Conservation (phyloP, 148 eudicot genomes). For the Fagopyrum homotropicum region DNA sequence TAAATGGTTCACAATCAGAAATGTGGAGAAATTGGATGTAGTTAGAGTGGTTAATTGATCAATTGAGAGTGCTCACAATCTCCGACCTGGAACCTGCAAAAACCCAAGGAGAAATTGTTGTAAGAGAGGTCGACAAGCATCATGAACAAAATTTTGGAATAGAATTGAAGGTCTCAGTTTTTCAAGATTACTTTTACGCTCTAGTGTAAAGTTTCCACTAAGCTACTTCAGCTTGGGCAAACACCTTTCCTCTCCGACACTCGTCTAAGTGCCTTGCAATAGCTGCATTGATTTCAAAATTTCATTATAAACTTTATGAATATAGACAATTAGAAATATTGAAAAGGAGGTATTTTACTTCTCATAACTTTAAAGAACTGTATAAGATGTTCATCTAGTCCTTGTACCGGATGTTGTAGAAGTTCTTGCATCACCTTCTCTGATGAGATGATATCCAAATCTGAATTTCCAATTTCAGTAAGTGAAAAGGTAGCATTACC, state of each 20-base stretch:
- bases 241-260: constrained; percentile 87
- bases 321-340: not conserved
- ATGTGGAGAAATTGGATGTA: no score
- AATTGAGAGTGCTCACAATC: no score
- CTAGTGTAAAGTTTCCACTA: constrained; percentile 87
- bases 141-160: not conserved
- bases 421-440: constrained; percentile 57
- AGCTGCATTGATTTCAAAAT: constrained; percentile 38
- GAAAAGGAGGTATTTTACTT: constrained; percentile 35
- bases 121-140: not conserved
- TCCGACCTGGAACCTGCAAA: no score
- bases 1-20: no score
- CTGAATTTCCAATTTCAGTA: constrained; percentile 14
- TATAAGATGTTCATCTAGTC: constrained; percentile 52
- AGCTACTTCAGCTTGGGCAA: constrained; percentile 91
- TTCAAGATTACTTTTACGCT: constrained; percentile 24
- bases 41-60: no score
- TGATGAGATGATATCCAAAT: constrained; percentile 34
- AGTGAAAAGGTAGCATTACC: not conserved
- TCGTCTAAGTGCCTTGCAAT: constrained; percentile 78
- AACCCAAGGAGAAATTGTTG: no score
- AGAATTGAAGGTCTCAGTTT: not conserved
- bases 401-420: constrained; percentile 42
- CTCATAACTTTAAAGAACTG: constrained; percentile 81
- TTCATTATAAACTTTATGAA: not conserved